phyloP scores from a whole-genome alignment of 2,329 filamentous ascomycete species.

The Fusarium xyrophilum region DNA sequence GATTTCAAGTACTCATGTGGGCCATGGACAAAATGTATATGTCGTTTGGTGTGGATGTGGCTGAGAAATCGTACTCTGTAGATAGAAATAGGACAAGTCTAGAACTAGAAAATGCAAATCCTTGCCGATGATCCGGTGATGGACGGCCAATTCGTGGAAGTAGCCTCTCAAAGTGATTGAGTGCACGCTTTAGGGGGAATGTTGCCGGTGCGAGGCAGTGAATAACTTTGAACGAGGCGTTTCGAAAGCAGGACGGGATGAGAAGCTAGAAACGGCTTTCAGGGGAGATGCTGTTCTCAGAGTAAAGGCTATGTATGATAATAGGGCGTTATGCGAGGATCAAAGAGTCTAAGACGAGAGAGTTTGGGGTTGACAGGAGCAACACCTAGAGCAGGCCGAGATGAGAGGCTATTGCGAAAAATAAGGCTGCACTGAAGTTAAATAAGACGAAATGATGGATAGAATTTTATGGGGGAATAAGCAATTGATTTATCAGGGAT shows the following conservation, averaged over 20 bases:
- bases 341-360: not conserved
- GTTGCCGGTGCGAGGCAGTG: conserved; percentile 19
- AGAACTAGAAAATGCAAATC: not conserved
- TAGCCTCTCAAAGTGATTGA: conserved; percentile 1
- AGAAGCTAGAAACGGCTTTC: conserved; percentile 1
- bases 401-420: not conserved
- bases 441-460: not conserved
- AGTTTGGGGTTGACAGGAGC: not conserved
- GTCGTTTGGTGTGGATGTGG: not conserved
- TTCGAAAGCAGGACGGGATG: not conserved
- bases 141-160: not conserved
- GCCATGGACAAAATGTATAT: conserved; percentile 6
- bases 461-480: not conserved
- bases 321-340: not conserved
- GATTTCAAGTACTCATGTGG: not conserved
- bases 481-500: conserved; percentile 20
- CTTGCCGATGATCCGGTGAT: conserved; percentile 11
- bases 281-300: not conserved
- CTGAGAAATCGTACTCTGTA: not conserved
- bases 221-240: conserved; percentile 28
- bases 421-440: not conserved
- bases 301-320: not conserved
- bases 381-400: not conserved
- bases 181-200: not conserved
- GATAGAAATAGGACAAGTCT: not conserved